Percentiles rank a stretch among this genome's conserved stretches.
phyloP scores from a whole-genome alignment of 1,284 basidiomycete species.

The Apiotrichum laibachii region DNA sequence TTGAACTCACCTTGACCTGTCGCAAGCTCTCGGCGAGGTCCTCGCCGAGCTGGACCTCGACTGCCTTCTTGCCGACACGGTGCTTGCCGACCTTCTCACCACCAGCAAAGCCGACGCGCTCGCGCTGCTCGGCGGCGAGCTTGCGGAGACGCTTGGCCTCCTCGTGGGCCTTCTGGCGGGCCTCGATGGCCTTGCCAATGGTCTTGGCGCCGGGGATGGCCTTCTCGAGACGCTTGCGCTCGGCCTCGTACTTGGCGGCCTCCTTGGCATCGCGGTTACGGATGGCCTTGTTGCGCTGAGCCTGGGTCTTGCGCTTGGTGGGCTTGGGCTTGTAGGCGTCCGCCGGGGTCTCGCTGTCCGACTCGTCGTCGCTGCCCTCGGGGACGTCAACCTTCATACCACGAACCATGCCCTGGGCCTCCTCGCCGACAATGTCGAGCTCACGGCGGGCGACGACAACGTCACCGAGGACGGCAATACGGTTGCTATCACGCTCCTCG shows the following conservation, averaged over 20 bases:
- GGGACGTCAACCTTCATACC: slow-evolving; percentile 65
- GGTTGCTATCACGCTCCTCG: slow-evolving; percentile 59
- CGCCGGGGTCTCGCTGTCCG: slow-evolving; percentile 10
- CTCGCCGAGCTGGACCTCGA: slow-evolving; percentile 87
- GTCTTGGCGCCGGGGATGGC: slow-evolving; percentile 28
- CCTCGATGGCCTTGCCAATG: slow-evolving; percentile 35
- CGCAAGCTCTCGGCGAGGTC: slow-evolving; percentile 84
- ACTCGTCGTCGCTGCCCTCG: slow-evolving; percentile 41
- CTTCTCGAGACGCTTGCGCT: slow-evolving; percentile 28
- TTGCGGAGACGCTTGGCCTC: slow-evolving; percentile 31
- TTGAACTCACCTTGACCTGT: slow-evolving; percentile 67
- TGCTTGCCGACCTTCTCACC: slow-evolving; percentile 73
- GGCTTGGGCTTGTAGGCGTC: slow-evolving; percentile 49
- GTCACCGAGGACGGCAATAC: slow-evolving; percentile 52
- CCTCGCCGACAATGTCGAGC: slow-evolving; percentile 22
- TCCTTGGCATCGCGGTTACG: slow-evolving; percentile 28
- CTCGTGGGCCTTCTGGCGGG: slow-evolving; percentile 21
- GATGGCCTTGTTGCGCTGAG: slow-evolving; percentile 48
- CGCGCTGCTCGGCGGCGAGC: slow-evolving; percentile 61
- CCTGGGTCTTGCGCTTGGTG: slow-evolving; percentile 63
- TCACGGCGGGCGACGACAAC: slow-evolving; percentile 57
- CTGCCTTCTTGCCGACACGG: slow-evolving; percentile 63
- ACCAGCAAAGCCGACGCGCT: slow-evolving; percentile 54
- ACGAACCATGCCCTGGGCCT: slow-evolving; percentile 26
- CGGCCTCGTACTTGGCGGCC: slow-evolving; percentile 26